Conservation (phyloP, 345 rosid species). For the Excoecaria cochinchinensis region DNA sequence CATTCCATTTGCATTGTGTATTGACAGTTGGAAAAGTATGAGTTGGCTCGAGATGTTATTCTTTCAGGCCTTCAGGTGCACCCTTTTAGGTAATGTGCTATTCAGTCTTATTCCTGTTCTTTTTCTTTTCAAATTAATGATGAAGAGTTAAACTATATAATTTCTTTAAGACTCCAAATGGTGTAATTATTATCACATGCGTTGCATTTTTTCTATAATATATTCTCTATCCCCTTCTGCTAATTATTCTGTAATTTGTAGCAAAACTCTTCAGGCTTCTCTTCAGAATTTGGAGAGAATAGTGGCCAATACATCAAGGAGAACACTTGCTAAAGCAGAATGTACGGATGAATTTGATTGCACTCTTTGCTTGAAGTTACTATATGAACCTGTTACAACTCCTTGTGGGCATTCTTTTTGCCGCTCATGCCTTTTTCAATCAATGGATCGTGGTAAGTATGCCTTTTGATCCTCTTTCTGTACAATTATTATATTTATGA, state of each 20-base stretch:
- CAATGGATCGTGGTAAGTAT: conserved; percentile 84
- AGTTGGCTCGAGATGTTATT: conserved; percentile 64
- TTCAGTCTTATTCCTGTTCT: conserved; percentile 9
- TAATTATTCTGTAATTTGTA: conserved; percentile 46
- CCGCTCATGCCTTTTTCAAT: conserved; percentile 81
- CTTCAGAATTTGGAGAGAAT: conserved; percentile 61
- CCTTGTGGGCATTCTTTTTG: conserved; percentile 99
- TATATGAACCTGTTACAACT: conserved; percentile 84
- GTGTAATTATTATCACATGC: conserved; percentile 5
- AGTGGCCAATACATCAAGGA: conserved; percentile 34
- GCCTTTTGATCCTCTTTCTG: conserved; percentile 14
- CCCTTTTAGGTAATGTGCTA: conserved; percentile 65
- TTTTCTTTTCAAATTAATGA: neutral
- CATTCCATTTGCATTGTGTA: conserved; percentile 11
- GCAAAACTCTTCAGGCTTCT: conserved; percentile 71
- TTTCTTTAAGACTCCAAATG: conserved; percentile 7
- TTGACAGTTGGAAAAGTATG: conserved; percentile 85
- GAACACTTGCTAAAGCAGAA: conserved; percentile 49
- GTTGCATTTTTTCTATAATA: neutral
- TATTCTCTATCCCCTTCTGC: conserved; percentile 18
- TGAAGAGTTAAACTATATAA: conserved; percentile 2
- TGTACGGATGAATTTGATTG: conserved; percentile 87
- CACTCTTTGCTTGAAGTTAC: conserved; percentile 84
- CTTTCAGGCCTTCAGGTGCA: conserved; percentile 88
- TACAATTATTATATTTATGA: conserved; percentile 3